Percentiles rank a stretch among this genome's conserved stretches.
These are phyloP conservation scores for Penicillium carneum DNA, from an alignment of 2,329 filamentous ascomycete species.

Conservation along the genomic window DNA sequence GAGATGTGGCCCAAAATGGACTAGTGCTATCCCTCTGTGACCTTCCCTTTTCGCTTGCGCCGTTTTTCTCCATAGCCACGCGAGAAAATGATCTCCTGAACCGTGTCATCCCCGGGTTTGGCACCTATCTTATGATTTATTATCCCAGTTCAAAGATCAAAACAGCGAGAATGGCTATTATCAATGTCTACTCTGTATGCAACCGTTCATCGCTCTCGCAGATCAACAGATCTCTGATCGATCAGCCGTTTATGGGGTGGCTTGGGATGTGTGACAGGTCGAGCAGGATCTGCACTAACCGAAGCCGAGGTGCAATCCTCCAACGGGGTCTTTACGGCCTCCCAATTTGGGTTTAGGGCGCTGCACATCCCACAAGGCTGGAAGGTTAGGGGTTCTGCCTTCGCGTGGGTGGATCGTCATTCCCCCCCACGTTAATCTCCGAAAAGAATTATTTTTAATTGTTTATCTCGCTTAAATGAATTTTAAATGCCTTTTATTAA, in stretches of 20 bases:
- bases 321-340: constrained; percentile 38
- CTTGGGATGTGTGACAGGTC: constrained; percentile 41
- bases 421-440: constrained; percentile 31
- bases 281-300: constrained; percentile 41
- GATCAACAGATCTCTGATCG: constrained; percentile 28
- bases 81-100: constrained; percentile 27
- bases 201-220: neutral
- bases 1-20: constrained; percentile 11
- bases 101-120: constrained; percentile 19
- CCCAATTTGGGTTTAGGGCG: constrained; percentile 29
- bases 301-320: constrained; percentile 34
- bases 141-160: neutral
- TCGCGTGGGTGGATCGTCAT: constrained; percentile 33
- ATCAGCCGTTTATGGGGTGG: constrained; percentile 50
- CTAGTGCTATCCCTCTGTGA: constrained; percentile 22
- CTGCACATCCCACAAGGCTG: constrained; percentile 15
- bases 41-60: constrained; percentile 35
- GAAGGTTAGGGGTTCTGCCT: constrained; percentile 12
- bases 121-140: neutral
- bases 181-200: neutral
- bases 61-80: constrained; percentile 31
- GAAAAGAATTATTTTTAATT: constrained; percentile 17
- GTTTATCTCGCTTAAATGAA: neutral
- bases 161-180: neutral
- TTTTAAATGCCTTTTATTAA: constrained; percentile 7